phyloP scores from a whole-genome alignment of 768 basidiomycete species.

The Suillus fuscotomentosus region DNA sequence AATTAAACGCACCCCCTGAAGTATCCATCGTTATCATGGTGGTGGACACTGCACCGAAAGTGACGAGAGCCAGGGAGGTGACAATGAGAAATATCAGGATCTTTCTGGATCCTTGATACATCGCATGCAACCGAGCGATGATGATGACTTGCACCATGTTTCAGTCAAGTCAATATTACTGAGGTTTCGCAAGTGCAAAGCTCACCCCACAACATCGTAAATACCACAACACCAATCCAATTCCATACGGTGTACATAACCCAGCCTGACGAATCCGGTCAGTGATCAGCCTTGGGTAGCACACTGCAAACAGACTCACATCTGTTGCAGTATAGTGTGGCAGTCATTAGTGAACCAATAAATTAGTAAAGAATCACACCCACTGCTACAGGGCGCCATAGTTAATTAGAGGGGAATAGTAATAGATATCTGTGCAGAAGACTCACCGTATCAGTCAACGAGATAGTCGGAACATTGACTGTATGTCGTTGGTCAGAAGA shows the following conservation, averaged over 20 bases:
- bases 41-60: background rate
- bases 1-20: too few species aligned
- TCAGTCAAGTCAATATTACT: background rate
- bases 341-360: background rate
- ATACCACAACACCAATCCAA: background rate
- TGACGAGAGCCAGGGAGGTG: background rate
- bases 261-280: background rate
- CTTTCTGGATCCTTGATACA: background rate
- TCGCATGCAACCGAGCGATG: background rate
- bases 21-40: too few species aligned
- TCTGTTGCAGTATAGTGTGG: background rate
- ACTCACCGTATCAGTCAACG: too few species aligned
- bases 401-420: background rate
- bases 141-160: background rate
- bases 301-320: background rate
- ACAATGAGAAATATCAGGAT: background rate
- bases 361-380: background rate
- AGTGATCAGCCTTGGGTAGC: background rate
- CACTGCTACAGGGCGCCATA: background rate
- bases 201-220: background rate
- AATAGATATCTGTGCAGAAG: too few species aligned
- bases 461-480: too few species aligned
- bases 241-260: background rate
- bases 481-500: too few species aligned
- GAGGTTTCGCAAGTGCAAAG: background rate